Conservation (phyloP, 331 rosid species). For the Pyrus hybrid region DNA sequence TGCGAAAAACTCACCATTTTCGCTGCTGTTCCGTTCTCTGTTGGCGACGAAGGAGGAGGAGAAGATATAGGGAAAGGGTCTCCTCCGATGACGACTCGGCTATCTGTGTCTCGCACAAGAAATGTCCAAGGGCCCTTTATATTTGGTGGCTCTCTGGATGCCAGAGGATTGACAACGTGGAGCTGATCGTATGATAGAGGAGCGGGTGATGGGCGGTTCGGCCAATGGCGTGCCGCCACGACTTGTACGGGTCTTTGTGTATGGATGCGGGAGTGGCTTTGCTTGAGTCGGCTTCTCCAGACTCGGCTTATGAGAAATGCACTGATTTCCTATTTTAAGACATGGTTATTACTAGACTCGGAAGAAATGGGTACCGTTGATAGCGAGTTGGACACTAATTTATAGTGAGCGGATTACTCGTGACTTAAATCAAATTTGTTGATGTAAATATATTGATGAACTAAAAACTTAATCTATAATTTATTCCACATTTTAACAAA, state of each 20-base stretch:
- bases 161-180: constrained; percentile 2
- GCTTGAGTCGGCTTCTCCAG: background rate
- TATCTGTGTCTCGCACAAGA: background rate
- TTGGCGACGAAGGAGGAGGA: background rate
- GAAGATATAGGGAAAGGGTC: constrained; percentile 14
- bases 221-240: constrained; percentile 12
- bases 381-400: too few species aligned
- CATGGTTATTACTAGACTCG: too few species aligned
- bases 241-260: background rate
- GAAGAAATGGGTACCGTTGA: too few species aligned
- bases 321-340: background rate
- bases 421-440: too few species aligned
- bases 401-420: too few species aligned
- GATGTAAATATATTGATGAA: too few species aligned
- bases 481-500: too few species aligned
- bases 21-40: background rate
- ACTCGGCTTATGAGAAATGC: background rate
- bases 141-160: background rate
- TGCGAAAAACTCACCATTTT: constrained; percentile 31
- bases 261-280: background rate
- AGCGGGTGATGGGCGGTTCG: background rate
- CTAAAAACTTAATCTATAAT: too few species aligned
- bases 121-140: background rate
- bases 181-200: background rate
- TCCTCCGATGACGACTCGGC: constrained; percentile 10